Evolutionary conservation across 208 protist genomes (phyloP), one percentile per base, ranked within the genome.

Genomic region (Angomonas ambiguus): DNA sequence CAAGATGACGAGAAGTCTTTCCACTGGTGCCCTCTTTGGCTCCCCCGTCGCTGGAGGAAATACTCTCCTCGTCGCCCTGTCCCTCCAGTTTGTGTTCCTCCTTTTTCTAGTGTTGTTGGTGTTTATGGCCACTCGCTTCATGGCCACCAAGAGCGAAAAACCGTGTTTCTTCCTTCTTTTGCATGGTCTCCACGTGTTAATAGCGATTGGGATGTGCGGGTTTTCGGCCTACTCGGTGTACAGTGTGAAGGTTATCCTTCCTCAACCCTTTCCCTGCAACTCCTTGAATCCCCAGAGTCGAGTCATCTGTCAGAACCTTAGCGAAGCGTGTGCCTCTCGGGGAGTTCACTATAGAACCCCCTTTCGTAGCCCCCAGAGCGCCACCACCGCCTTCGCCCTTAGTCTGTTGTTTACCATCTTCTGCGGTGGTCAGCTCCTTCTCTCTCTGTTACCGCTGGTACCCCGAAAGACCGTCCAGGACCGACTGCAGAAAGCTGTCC

Each of bases 111-210:
- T 80, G 11, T 55, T 79, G 20, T 70, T 85, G 18, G 69, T 74
- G 53, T 91, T 82, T 65, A 90, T 91, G 53, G 73, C 78, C 11
- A 77, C 71, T 1, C 84, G 88, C 1, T 76, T 78, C 24, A 49
- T 89, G 1, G 82, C 77, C 38, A 58, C 72, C 20, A 67, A 71
- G 31, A 80, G 77, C 28, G 55, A 65, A 4, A 70, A 67, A 0
- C 78, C 77, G 10, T 61, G 69, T 18, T 91, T 88, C 74, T 71
- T 81, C 24, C 77, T 79, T 32, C 24, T 91, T 10, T 42, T 88
- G 38, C 79, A 78, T 38, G 51, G 35, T 5, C 34, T 67, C 22
- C 82, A 94, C 31, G 51, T 83, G 4, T 22, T 81, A 25, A 38
- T 91, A 25, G n/a, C 58, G 25, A 63, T 71, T 10, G 60, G 76